These are phyloP conservation scores for Exidia glandulosa DNA, from an alignment of 768 basidiomycete species.

Conservation along the genomic window DNA sequence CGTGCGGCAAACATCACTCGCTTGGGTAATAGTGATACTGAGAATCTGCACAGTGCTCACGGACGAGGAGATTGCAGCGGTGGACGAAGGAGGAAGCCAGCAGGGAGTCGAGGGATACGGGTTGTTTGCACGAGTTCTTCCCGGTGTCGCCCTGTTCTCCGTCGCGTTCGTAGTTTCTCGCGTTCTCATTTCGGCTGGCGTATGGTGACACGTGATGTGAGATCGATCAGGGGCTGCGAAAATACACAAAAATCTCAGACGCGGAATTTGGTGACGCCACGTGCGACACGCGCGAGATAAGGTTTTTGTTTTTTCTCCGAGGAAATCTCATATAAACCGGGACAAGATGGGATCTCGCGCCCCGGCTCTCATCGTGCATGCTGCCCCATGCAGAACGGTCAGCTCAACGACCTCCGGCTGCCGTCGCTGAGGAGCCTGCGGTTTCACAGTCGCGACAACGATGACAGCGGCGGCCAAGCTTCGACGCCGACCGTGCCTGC, in stretches of 20 bases:
- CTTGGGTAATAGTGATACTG: background rate
- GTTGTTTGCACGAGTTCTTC: background rate
- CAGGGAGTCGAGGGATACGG: background rate
- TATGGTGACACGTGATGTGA: background rate
- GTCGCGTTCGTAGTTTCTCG: background rate
- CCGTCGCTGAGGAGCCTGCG: background rate
- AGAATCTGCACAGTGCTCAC: slow-evolving; percentile 31
- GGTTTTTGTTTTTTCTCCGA: too few species aligned
- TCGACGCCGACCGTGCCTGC: background rate
- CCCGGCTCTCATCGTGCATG: background rate
- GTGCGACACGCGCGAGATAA: too few species aligned
- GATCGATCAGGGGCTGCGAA: background rate
- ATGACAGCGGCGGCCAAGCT: background rate
- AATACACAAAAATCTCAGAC: background rate
- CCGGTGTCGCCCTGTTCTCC: background rate
- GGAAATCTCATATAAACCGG: background rate
- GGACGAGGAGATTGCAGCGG: slow-evolving; percentile 36
- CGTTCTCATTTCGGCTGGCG: background rate
- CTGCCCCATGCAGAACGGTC: background rate
- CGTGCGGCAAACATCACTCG: slow-evolving; percentile 22
- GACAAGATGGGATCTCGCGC: background rate
- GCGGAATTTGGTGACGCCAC: too few species aligned
- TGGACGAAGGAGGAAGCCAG: slow-evolving; percentile 41
- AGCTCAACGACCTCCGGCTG: background rate
- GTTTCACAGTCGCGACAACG: background rate